Base-by-base conservation (phyloP, 2,329 filamentous ascomycete genomes). In the Trichoderma atrobrunneum region DNA sequence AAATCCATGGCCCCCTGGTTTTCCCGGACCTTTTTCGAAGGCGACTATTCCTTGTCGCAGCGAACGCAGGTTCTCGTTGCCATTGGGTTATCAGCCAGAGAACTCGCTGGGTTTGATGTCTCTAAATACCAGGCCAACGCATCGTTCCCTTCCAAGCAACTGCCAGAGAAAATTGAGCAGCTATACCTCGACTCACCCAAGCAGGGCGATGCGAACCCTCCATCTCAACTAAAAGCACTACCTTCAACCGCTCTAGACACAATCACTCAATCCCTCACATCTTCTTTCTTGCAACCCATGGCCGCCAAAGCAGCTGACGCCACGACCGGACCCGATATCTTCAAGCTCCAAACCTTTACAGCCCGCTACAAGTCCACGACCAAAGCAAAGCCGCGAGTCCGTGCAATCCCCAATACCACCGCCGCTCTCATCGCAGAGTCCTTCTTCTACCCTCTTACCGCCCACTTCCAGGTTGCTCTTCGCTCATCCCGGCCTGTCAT, bases 261-360 rank as follows among this genome's bases (percentile, higher is more conserved):
- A 28, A 90, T 97, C 60, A 88, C 92, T 0, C 86, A 87, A 71
- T 87, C 86, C 11, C 85, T 98, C 62, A 90, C 92, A 5, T 88
- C 90, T 30, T 85, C 86, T 0, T 93, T 97, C 77, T 90, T 98
- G 24, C 89, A 91, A 18, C 96, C 96, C 0, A 84, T 98, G 32
- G 94, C 95, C 1, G 91, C 93, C 48, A 86, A 90, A 72, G 93
- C 95, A 3, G 95, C 94, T 54, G 94, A 98, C 78, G 86, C 91
- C 26, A 86, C 90, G 7, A 91, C 92, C 0, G 94, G 95, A 0
- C 95, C 96, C 0, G 90, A 94, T 75, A 88, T 92, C 7, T 88
- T 99, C 60, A 98, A 98, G 83, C 88, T 98, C 26, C 90, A 93
- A 32, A 97, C 92, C 3, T 97, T 98, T 81, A 95, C 92, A 12